Base-by-base conservation (phyloP, 805 yeast species). In the Torulaspora quercuum region DNA sequence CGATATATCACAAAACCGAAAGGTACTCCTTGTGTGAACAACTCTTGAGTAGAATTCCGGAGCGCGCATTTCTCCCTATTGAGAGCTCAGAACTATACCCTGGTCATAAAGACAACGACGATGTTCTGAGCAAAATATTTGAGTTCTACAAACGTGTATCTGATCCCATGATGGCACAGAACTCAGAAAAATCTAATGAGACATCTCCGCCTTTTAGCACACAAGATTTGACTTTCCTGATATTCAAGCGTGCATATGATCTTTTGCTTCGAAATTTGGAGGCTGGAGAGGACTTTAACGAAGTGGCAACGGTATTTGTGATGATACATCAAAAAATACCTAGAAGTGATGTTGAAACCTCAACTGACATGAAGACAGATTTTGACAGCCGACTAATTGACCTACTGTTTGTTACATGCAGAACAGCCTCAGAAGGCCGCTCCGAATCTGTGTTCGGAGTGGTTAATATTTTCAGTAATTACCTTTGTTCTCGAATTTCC, bases 41-140 rank as follows among this genome's bases (percentile, higher is more conserved):
- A 1, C 47, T 85, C 10, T 41, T 82, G n/a, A 66, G 65, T 1
- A 51, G 74, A 33, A 70, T 84, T 6, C 89, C 92, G 0, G 76
- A 73, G 27, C 65, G 83, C 32, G 82, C 85, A 1, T 73, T 74
- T 39, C 50, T 76, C 2, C 82, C 85, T 0, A 49, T 75, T 21
- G 73, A 68, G 41, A 72, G 67, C 47, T 68, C 75, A 0, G 39
- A 44, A 3, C 25, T 49, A 12, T 44, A 29, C 29, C 37, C 35
- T 14, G 41, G 34, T 11, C 44, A 14, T n/a, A 24, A 24, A 13
- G 37, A 21, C 15, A 43, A 44, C 1, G 50, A 49, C 1, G 54
- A 53, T 1, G 44, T 61, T 2, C 27, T 63, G 8, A 44, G 45
- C 0, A 46, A 43, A 4, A 64, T 75, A n/a, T 25, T 52, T 3